phyloP scores from a whole-genome alignment of 306 rosid genomes.

The Cucumis hystrix region DNA sequence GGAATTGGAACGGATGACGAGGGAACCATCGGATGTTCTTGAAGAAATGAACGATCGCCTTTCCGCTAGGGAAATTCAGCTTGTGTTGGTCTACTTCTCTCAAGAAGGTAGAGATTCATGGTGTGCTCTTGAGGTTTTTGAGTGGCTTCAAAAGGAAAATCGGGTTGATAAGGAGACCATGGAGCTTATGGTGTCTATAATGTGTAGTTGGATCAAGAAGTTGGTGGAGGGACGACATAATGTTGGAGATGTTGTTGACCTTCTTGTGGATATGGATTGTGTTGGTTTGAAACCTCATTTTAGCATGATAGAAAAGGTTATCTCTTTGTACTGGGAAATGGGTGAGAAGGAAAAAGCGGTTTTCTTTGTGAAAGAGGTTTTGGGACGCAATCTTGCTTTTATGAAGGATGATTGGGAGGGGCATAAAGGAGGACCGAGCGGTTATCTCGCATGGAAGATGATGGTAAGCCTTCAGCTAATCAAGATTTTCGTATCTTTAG shows the following conservation, averaged over 20 bases:
- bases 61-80: conserved; percentile 76
- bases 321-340: conserved; percentile 93
- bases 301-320: conserved; percentile 89
- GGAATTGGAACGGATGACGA: conserved; percentile 81
- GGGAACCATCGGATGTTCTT: conserved; percentile 93
- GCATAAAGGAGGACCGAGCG: conserved; percentile 83
- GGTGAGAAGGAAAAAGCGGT: conserved; percentile 59
- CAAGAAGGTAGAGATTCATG: conserved; percentile 97
- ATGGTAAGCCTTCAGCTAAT: conserved; percentile 38
- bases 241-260: conserved; percentile 74
- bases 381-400: conserved; percentile 48
- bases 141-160: conserved; percentile 89
- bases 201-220: conserved; percentile 92
- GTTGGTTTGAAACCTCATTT: conserved; percentile 86
- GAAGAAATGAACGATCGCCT: conserved; percentile 92
- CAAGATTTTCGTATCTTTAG: not conserved
- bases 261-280: conserved; percentile 92
- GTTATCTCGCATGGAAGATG: conserved; percentile 99
- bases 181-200: conserved; percentile 91
- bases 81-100: conserved; percentile 80
- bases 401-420: conserved; percentile 36
- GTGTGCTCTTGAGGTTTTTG: conserved; percentile 97
- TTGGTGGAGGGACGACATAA: conserved; percentile 50
- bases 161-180: conserved; percentile 90
- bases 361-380: conserved; percentile 64